A percentile compares a stretch with the other conserved stretches of the same genome.
Evolutionary conservation across 768 basidiomycete species (phyloP).

Genomic region (Leccinum rimulosum): DNA sequence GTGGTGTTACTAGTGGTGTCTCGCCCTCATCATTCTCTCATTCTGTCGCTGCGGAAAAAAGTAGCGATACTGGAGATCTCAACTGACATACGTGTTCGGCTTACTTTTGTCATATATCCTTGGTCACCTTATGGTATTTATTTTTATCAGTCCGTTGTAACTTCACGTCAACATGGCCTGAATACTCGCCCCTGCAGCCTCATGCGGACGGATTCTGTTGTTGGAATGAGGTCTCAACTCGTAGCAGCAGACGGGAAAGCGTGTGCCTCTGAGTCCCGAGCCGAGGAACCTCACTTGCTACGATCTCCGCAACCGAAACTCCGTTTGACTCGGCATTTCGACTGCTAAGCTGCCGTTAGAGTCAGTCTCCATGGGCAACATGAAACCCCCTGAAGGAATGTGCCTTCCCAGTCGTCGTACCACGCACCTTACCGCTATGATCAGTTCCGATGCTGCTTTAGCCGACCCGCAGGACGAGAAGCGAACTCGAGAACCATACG

Average conservation of each 20-base stretch:
- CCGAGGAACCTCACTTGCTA: neutral
- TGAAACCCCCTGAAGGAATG: too few species aligned
- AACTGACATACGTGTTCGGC: neutral
- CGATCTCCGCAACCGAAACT: neutral
- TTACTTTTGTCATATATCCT: neutral
- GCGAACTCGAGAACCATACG: neutral
- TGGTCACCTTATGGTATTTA: neutral
- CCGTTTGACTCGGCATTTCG: neutral
- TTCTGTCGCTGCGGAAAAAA: too few species aligned
- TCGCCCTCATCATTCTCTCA: too few species aligned
- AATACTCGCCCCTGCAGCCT: too few species aligned
- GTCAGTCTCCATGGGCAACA: neutral
- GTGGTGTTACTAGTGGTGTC: too few species aligned
- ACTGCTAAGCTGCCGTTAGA: too few species aligned
- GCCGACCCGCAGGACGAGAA: constrained; percentile 12
- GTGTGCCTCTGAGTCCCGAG: neutral
- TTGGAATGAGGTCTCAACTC: neutral
- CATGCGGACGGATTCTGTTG: too few species aligned
- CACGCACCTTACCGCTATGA: too few species aligned
- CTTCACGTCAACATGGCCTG: too few species aligned
- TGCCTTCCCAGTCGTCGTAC: too few species aligned
- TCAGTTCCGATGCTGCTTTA: neutral
- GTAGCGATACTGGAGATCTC: too few species aligned
- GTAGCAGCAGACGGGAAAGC: neutral
- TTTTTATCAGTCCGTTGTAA: neutral